Evolutionary conservation across 768 basidiomycete genomes (phyloP), one percentile per base, ranked within the genome.

Genomic region (Naganishia kalamii): DNA sequence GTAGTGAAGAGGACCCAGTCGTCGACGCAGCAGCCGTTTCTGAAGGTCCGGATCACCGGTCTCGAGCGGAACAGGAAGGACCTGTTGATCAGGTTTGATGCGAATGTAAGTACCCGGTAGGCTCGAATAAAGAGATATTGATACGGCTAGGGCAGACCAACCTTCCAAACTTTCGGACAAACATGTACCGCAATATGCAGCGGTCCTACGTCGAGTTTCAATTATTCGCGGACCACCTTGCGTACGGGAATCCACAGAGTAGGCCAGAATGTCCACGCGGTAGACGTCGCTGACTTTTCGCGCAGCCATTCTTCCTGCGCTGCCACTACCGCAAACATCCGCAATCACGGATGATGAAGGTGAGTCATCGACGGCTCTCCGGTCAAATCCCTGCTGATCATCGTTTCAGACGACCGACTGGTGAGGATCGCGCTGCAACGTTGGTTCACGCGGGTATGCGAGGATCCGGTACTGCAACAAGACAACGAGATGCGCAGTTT

Each of bases 401-500:
- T n/a, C 12, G 10, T n/a, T 29, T 11, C 41, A 81, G 96, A 99
- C 77, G 96, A 98, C 77, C 84, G 96, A 21, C 83, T 99, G 2
- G 91, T 99, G 33, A 88, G 88, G 75, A 88, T 93, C 66, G 91
- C 93, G 84, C 82, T 98, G 23, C 96, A 98, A 78, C 82, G 90
- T 67, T 99, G 96, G 94, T 84, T 96, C 61, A 86, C 89, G 12
- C 82, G 96, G 63, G 85, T 98, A 33, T 94, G 89, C 79, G 92
- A 93, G 75, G 92, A 98, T 75, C 86, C 87, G 1, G 90, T 96
- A 60, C 79, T 97, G 32, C 80, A 90, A 43, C 81, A 86, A 62
- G 94, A 98, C 71, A 96, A 98, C 72, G 96, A 99, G 75, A 78
- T 97, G 65, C 86, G 94, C 32, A 88, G 88, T 17, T 99, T 99